Evolutionary conservation across 1,284 basidiomycete genomes (phyloP), one percentile per base, ranked within the genome.

Genomic region (Cutaneotrichosporon sp.): DNA sequence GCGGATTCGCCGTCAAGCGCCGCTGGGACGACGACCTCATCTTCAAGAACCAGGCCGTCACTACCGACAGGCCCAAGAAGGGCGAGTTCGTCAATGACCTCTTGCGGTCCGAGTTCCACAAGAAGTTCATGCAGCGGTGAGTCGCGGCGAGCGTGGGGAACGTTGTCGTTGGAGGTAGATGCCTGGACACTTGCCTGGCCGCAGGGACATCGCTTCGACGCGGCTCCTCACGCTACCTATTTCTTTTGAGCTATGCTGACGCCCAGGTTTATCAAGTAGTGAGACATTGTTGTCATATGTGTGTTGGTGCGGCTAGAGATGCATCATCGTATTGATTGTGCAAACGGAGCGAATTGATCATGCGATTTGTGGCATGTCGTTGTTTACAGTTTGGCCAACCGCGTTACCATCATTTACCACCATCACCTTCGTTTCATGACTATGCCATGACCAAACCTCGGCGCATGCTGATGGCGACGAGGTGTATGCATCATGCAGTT

Each of bases 11-110:
- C 13, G 90, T 97, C 57, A 94, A 94, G 78, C 80, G 86, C 63
- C 80, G 92, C 50, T 97, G 92, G 92, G 92, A 97, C 70, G 91
- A 96, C 68, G 90, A 97, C 75, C 78, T 94, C 53, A 92, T 97
- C 66, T 97, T 97, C 82, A 96, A 96, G 78, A 96, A 96, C 72
- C 92, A 97, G 75, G 88, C 92, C 1, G 84, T 85, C 72, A 81
- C 80, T 45, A 34, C 67, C 36, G 78, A 79, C 58, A 88, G 85
- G 69, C 77, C 80, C 4, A 80, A 81, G 55, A 86, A 80, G 61
- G 85, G 86, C 12, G 85, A 87, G 59, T 96, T 97, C 67, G 90
- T 96, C 58, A 96, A 96, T 68, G 92, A 96, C 73, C 77, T 96
- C 47, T 74, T 96, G 57, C 81, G 92, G 68, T 91, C 89, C 55